A percentile compares a stretch with the other conserved stretches of the same genome.
Evolutionary conservation across 768 basidiomycete species (phyloP).

Genomic region (Russula abietina): DNA sequence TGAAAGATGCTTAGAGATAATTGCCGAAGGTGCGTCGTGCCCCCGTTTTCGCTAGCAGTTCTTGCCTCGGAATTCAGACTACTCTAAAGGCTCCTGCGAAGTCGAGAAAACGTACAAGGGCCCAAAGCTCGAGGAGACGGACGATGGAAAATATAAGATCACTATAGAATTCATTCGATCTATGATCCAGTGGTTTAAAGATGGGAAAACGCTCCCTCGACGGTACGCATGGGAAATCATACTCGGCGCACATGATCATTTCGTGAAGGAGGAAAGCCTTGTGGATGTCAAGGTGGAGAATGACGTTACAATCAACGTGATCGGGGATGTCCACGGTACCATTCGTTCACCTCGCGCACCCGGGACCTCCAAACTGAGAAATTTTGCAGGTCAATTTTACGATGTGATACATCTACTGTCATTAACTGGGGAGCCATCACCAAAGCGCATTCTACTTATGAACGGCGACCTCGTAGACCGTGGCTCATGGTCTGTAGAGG

Average conservation of each 20-base stretch:
- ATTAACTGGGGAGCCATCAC: conserved; percentile 77
- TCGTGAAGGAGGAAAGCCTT: conserved; percentile 73
- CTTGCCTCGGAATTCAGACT: background rate
- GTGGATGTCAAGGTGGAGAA: conserved; percentile 70
- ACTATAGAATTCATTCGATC: conserved; percentile 70
- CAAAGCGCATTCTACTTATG: conserved; percentile 83
- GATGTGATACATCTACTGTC: conserved; percentile 85
- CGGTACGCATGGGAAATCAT: conserved; percentile 96
- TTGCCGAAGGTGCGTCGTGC: conserved; percentile 57
- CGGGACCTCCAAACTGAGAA: conserved; percentile 10
- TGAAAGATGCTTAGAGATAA: conserved; percentile 70
- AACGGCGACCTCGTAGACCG: conserved; percentile 97
- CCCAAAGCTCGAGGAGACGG: conserved; percentile 55
- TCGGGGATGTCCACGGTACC: conserved; percentile 91
- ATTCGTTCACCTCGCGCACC: background rate
- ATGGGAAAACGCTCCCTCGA: conserved; percentile 85
- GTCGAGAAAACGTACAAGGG: conserved; percentile 70
- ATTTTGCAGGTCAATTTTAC: conserved; percentile 77
- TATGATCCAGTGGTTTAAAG: conserved; percentile 92
- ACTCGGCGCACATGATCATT: conserved; percentile 71
- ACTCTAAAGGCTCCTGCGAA: conserved; percentile 61
- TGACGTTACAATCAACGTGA: conserved; percentile 82
- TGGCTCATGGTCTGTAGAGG: conserved; percentile 92
- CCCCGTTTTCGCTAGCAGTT: background rate
- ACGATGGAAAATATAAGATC: conserved; percentile 66